Conservation (phyloP, 768 basidiomycete species). For the Suillus americanus region DNA sequence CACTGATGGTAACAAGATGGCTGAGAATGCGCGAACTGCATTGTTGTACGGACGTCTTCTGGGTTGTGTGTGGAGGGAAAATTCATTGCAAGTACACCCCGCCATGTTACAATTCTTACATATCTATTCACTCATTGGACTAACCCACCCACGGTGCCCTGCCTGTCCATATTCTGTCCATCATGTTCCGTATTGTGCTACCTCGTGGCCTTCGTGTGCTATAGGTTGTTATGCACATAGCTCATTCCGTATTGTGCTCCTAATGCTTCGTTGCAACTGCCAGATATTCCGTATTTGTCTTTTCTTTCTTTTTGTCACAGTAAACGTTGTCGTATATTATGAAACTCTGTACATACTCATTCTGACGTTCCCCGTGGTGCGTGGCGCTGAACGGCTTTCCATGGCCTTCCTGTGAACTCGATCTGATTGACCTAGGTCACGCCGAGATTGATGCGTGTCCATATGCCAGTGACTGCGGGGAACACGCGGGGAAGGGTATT, state of each 20-base stretch:
- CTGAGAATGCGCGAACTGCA: conserved; percentile 15
- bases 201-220: conserved; percentile 4
- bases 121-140: conserved; percentile 35
- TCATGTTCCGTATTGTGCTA: conserved; percentile 6
- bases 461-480: background rate
- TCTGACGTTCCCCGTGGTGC: background rate
- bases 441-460: background rate
- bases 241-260: conserved; percentile 8
- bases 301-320: conserved; percentile 9
- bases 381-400: background rate
- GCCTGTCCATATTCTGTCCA: conserved; percentile 14
- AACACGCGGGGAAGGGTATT: background rate
- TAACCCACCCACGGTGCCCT: conserved; percentile 18
- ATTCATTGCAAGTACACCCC: conserved; percentile 11
- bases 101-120: conserved; percentile 25
- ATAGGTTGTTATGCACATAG: conserved; percentile 7
- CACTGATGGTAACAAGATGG: conserved; percentile 5
- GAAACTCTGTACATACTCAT: conserved; percentile 4
- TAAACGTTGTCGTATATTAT: conserved; percentile 13
- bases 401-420: background rate
- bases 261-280: background rate
- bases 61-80: conserved; percentile 23
- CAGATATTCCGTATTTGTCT: background rate
- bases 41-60: conserved; percentile 24
- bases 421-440: background rate